These are phyloP conservation scores for Ophiognomonia clavigignenti-juglandacearum DNA, from an alignment of 2,329 filamentous ascomycete genomes.

Conservation along the genomic window DNA sequence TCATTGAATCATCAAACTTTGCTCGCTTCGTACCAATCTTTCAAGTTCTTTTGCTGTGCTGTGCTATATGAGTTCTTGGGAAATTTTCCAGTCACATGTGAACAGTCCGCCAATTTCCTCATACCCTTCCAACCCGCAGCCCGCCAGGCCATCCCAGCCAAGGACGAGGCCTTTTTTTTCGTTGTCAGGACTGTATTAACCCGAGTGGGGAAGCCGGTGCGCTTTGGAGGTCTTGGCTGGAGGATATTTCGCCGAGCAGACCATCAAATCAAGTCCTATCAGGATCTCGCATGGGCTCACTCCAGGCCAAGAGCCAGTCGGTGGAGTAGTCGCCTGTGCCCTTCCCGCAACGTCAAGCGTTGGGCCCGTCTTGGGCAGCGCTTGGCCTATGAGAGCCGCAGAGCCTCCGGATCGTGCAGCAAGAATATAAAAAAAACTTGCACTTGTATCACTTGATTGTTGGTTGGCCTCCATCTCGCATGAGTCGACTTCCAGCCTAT, in stretches of 20 bases:
- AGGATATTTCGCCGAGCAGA: constrained; percentile 8
- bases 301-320: not conserved
- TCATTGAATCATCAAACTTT: too few relatives aligned
- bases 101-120: too few relatives aligned
- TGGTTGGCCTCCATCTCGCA: not conserved
- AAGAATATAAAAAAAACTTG: not conserved
- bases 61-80: too few relatives aligned
- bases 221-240: constrained; percentile 11
- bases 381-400: constrained; percentile 14
- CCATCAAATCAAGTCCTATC: too few relatives aligned
- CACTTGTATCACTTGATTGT: not conserved
- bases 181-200: too few relatives aligned
- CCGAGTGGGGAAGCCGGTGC: constrained; percentile 15
- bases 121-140: not conserved
- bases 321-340: too few relatives aligned
- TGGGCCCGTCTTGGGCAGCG: constrained; percentile 1
- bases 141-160: constrained; percentile 1
- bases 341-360: too few relatives aligned
- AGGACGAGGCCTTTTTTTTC: not conserved
- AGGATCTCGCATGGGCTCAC: constrained; percentile 10
- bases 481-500: too few relatives aligned
- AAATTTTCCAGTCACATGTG: too few relatives aligned
- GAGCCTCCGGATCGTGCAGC: not conserved
- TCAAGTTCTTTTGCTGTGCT: too few relatives aligned
- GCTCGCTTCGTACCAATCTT: too few relatives aligned